phyloP scores from a whole-genome alignment of 768 basidiomycete species.

The Tulasnella sp. region DNA sequence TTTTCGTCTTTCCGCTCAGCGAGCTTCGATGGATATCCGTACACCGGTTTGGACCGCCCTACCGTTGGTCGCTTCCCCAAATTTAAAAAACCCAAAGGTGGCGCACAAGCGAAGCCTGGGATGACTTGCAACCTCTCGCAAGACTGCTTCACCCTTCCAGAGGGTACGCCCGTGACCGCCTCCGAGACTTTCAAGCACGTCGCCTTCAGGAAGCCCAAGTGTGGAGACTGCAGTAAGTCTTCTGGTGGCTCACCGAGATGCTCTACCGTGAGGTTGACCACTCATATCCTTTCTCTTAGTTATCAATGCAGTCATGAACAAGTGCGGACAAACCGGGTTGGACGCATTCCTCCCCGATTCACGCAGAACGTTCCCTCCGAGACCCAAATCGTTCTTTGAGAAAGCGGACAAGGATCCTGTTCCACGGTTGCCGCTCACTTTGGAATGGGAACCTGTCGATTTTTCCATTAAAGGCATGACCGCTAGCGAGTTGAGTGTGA shows the following conservation, averaged over 20 bases:
- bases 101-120: not conserved
- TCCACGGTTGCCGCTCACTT: constrained; percentile 31
- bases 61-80: constrained; percentile 11
- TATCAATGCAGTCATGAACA: constrained; percentile 33
- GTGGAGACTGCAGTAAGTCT: constrained; percentile 36
- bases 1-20: constrained; percentile 20
- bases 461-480: constrained; percentile 23
- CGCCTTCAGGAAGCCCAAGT: constrained; percentile 33
- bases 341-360: constrained; percentile 35
- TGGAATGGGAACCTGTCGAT: constrained; percentile 31
- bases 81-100: not conserved
- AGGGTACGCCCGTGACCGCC: constrained; percentile 12
- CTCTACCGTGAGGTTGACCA: not conserved
- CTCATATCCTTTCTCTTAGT: constrained; percentile 21
- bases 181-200: constrained; percentile 33
- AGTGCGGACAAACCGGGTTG: constrained; percentile 34
- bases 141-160: constrained; percentile 33
- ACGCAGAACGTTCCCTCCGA: not conserved
- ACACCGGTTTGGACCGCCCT: constrained; percentile 16
- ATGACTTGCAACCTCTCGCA: constrained; percentile 32
- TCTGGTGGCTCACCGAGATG: not conserved
- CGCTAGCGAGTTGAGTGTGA: constrained; percentile 2
- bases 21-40: constrained; percentile 35
- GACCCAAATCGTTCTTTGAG: not conserved
- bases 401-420: not conserved